Base-by-base conservation (phyloP, 352 stramenopile genomes). In the Globisporangium megalacanthum region DNA sequence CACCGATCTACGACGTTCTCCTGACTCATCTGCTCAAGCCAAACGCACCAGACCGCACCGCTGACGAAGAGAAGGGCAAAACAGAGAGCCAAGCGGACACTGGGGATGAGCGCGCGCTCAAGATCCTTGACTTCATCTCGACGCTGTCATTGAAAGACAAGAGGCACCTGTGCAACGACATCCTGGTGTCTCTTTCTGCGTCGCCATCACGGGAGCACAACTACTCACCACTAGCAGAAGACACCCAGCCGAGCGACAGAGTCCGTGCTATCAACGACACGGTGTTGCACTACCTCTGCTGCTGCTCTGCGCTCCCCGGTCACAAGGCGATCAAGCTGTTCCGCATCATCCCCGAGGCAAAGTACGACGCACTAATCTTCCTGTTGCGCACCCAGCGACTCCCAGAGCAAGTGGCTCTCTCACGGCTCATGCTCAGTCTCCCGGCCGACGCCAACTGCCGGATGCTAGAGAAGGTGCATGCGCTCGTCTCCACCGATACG, bases 381-480 rank as follows among this genome's bases (percentile, higher is more conserved):
- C 64, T 89, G 10, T 49, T 89, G 31, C 69, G 72, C 15, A 84
- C 77, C 0, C 79, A 89, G 55, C 68, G 70, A 0, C 70, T 81
- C 29, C 61, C 75, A 0, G 77, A 89, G 59, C 79, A 89, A 70
- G 68, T 75, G 11, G 66, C 68, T 3, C 61, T 88, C 3, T 79
- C 77, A 4, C 73, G 72, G n/a, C 68, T 89, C 48, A 85, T 88
- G 77, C 58, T 81, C 6, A 79, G 69, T 49, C 73, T 89, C 7
- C 65, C 77, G 0, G 64, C 42, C 7, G 64, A 69, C 9, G 72
- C 69, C 0, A 88, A 84, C 51, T 70, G 63, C 45, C 75, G 77
- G 0, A 39, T 88, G 9, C 67, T 89, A 7, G 49, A 53, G 3
- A 82, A 84, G 47, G 51, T 89, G 10, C 62, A 64, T 5, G 45